A percentile compares a stretch with the other conserved stretches of the same genome.
Evolutionary conservation across 805 yeast species (phyloP).

Genomic region (Tetrapisispora namnaoensis): DNA sequence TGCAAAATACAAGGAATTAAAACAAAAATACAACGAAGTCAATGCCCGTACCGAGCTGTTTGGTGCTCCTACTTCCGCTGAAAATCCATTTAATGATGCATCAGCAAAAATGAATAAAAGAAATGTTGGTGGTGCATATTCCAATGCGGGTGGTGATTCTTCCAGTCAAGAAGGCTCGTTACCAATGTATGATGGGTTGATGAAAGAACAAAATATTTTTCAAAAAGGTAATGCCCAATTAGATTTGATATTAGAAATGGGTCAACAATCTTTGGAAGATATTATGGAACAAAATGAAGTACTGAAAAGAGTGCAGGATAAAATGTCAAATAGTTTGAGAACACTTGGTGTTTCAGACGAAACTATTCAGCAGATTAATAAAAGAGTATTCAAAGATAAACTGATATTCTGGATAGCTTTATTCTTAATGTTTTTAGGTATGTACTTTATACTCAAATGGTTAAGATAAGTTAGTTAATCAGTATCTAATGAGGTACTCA

Average conservation of each 20-base stretch:
- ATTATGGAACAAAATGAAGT: constrained; percentile 75
- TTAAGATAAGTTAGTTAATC: constrained; percentile 35
- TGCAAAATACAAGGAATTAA: constrained; percentile 29
- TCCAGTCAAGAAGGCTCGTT: constrained; percentile 5
- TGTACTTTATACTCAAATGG: constrained; percentile 57
- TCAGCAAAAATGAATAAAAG: constrained; percentile 24
- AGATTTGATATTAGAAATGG: constrained; percentile 87
- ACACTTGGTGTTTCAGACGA: constrained; percentile 82
- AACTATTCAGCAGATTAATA: constrained; percentile 71
- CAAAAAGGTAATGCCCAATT: constrained; percentile 68
- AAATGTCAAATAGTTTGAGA: constrained; percentile 55
- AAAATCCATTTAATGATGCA: constrained; percentile 21
- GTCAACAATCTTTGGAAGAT: constrained; percentile 75
- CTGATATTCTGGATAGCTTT: constrained; percentile 76
- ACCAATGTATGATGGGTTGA: constrained; percentile 49
- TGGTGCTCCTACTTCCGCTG: constrained; percentile 7
- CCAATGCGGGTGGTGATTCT: not conserved
- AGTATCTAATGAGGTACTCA: not conserved
- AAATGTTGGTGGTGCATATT: constrained; percentile 12
- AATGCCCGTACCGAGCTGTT: constrained; percentile 22
- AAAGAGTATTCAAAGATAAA: constrained; percentile 77
- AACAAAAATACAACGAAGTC: constrained; percentile 18
- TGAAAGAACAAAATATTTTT: constrained; percentile 55
- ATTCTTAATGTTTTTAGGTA: constrained; percentile 47
- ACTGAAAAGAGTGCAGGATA: constrained; percentile 48